phyloP scores from a whole-genome alignment of 2,329 filamentous ascomycete genomes.

The Neonectria sp. region DNA sequence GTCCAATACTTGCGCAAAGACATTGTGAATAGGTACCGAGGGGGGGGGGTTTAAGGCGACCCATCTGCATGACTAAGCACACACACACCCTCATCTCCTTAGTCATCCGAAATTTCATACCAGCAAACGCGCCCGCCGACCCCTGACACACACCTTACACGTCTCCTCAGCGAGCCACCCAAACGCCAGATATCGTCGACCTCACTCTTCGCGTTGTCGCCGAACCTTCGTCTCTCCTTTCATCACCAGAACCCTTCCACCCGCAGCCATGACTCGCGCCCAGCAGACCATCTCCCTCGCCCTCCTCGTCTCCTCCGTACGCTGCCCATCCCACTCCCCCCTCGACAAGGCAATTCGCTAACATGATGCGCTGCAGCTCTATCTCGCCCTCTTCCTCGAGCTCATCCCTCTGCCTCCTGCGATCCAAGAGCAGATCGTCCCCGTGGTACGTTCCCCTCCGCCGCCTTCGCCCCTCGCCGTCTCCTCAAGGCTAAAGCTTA shows the following conservation, averaged over 20 bases:
- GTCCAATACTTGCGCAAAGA: too few relatives aligned
- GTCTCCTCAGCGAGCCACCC: conserved; percentile 44
- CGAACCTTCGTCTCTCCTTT: conserved; percentile 12
- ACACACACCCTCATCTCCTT: conserved; percentile 9
- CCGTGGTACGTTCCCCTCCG: conserved; percentile 76
- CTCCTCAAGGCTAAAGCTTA: neutral
- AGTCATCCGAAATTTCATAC: conserved; percentile 37
- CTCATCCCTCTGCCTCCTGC: conserved; percentile 84
- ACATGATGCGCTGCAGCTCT: conserved; percentile 76
- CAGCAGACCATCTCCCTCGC: conserved; percentile 92
- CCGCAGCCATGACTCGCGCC: conserved; percentile 87
- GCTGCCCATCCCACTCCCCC: conserved; percentile 43
- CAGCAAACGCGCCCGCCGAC: conserved; percentile 34
- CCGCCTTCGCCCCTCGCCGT: neutral
- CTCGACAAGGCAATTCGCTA: conserved; percentile 27
- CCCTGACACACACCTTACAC: conserved; percentile 46
- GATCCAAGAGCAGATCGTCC: conserved; percentile 88
- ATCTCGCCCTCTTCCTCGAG: conserved; percentile 87
- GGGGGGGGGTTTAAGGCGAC: too few relatives aligned
- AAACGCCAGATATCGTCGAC: conserved; percentile 31
- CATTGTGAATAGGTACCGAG: too few relatives aligned
- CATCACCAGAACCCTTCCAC: neutral
- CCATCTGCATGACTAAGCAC: conserved; percentile 15
- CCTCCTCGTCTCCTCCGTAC: conserved; percentile 89
- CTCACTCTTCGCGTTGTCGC: conserved; percentile 4